Evolutionary conservation across 768 basidiomycete genomes (phyloP).

Genomic region (Paxillus ammoniavirescens): DNA sequence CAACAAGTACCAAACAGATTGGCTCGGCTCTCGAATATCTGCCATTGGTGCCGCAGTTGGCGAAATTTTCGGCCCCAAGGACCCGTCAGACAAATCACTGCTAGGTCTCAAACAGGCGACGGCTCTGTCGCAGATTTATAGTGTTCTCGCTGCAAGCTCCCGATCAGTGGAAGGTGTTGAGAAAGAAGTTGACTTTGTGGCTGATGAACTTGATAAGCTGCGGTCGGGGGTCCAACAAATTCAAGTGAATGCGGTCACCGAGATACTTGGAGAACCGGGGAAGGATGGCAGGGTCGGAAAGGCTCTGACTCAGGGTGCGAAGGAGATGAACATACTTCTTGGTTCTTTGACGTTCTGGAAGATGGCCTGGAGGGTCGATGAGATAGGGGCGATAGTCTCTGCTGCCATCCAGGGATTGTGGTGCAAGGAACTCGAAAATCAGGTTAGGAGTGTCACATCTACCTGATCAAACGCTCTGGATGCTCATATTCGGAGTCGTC

Average conservation of each 20-base stretch:
- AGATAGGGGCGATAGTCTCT: slow-evolving; percentile 35
- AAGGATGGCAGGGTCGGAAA: slow-evolving; percentile 20
- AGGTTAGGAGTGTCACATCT: slow-evolving; percentile 33
- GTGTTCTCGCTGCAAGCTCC: slow-evolving; percentile 39
- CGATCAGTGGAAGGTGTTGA: slow-evolving; percentile 29
- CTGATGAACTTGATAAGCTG: slow-evolving; percentile 35
- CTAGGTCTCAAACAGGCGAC: slow-evolving; percentile 35
- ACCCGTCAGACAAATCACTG: slow-evolving; percentile 6
- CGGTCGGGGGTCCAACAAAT: slow-evolving; percentile 38
- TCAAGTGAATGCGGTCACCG: slow-evolving; percentile 33
- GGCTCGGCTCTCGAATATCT: slow-evolving; percentile 57
- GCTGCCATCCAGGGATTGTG: slow-evolving; percentile 33
- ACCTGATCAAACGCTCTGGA: background rate
- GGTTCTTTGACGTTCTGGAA: slow-evolving; percentile 39
- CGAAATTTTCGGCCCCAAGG: slow-evolving; percentile 11
- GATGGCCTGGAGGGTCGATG: slow-evolving; percentile 40
- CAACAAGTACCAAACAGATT: slow-evolving; percentile 64
- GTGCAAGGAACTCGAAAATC: slow-evolving; percentile 49
- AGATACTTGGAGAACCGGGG: slow-evolving; percentile 37
- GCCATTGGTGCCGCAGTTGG: slow-evolving; percentile 42
- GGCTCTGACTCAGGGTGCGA: slow-evolving; percentile 28
- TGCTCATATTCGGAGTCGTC: background rate
- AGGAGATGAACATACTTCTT: slow-evolving; percentile 30
- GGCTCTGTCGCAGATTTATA: slow-evolving; percentile 37
- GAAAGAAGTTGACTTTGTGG: slow-evolving; percentile 36